Evolutionary conservation across 331 rosid species (phyloP), one percentile per base, ranked within the genome.

Genomic region (Dryas integrifolia): DNA sequence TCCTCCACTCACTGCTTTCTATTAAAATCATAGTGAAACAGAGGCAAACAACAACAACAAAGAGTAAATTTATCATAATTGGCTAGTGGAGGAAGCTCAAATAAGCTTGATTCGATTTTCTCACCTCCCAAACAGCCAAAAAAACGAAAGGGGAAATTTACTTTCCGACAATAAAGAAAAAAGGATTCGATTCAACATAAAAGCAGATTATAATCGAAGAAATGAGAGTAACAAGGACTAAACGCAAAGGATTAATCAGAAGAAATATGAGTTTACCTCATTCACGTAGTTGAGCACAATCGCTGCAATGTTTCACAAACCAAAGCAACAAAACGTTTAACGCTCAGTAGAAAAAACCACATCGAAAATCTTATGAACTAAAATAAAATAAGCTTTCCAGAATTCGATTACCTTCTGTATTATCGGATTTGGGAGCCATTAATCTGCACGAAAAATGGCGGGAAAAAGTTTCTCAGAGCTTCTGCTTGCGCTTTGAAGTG

Each of bases 201-300:
- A 58, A 24, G 15, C 38, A 50, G n/a, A 40, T 51, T 15, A 3
- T 21, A 69, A 78, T 38, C 57, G 62, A 59, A 50, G 65, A 56
- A 62, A 44, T 51, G 3, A 55, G 56, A 9, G 4, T 15, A 51
- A 4, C 7, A 11, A 74, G 35, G 21, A 43, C 18, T 18, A 59
- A 79, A 51, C 18, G 59, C 72, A 58, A 58, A 11, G 18, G 9
- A 56, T 4, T 51, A 13, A 13, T 16, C 15, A 51, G 24, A 18
- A 1, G 57, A 12, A 4, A 51, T 62, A 69, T 66, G 39, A 43
- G 35, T 51, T 72, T 82, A 89, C 99, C 96, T 89, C 96, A 41
- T 89, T 92, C 55, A 95, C 88, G 89, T 75, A 95, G 74, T 81
- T 92, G 84, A 95, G 84, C 49, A 95, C 99, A 83, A 95, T 92